Evolutionary conservation across 2,329 filamentous ascomycete genomes (phyloP).

Genomic region (Myotisia sp.): DNA sequence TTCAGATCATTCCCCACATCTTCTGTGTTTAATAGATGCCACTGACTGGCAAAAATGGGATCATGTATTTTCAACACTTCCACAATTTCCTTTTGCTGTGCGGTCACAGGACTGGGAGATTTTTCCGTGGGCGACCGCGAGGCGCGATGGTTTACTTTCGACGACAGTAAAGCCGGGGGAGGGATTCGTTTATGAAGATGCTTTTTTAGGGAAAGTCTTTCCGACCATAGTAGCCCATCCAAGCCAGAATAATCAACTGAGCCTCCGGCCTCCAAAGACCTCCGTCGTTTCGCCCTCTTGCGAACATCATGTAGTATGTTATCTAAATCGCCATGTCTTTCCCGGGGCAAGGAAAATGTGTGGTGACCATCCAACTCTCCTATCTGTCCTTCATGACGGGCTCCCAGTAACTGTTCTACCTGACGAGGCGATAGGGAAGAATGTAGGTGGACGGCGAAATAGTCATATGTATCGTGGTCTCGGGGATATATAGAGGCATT

Average conservation of each 20-base stretch:
- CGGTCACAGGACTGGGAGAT: conserved; percentile 38
- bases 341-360: conserved; percentile 59
- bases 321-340: conserved; percentile 41
- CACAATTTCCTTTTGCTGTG: conserved; percentile 47
- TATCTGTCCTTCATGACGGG: conserved; percentile 67
- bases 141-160: conserved; percentile 8
- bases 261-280: conserved; percentile 24
- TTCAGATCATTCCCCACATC: conserved; percentile 85
- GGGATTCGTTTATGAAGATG: conserved; percentile 46
- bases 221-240: conserved; percentile 60
- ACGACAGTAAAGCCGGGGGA: conserved; percentile 16
- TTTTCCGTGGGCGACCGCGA: neutral
- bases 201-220: conserved; percentile 58
- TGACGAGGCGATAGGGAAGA: conserved; percentile 43
- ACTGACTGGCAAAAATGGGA: conserved; percentile 86
- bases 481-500: conserved; percentile 41
- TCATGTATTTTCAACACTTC: conserved; percentile 61
- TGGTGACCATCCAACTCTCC: conserved; percentile 69
- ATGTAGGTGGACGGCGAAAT: conserved; percentile 80
- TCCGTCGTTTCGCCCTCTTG: conserved; percentile 48
- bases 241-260: conserved; percentile 34
- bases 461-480: conserved; percentile 70
- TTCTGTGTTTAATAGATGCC: conserved; percentile 79
- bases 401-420: conserved; percentile 57
- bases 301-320: conserved; percentile 39